Evolutionary conservation across 2,329 filamentous ascomycete genomes (phyloP), one percentile per base, ranked within the genome.

Genomic region (Apiospora phragmitis): DNA sequence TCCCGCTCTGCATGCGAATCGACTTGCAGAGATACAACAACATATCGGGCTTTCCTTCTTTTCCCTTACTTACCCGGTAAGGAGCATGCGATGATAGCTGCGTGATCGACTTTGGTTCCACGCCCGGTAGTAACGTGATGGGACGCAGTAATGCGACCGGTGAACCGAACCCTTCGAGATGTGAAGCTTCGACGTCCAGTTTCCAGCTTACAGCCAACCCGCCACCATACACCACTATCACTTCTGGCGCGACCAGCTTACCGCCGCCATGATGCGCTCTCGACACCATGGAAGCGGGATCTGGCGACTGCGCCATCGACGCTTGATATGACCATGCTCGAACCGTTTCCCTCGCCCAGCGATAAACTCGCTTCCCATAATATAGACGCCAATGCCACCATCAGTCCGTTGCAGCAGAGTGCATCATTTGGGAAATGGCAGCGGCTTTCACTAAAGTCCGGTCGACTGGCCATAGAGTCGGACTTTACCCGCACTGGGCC

Each of bases 71-170:
- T 43, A 12, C 42, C 18, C 18, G n/a, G 11, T 9, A 5, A 9
- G 3, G 21, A 14, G 29, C 21, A 62, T 38, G 55, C 32, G 8
- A 62, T 62, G 55, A 14, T 38, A 38, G 55, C 29, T 38, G 32
- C 32, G 32, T 62, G 32, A 38, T 38, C 9, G 11, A 38, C 3
- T 62, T 32, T n/a, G 55, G 32, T 45, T 67, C 65, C 38, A 67
- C 65, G 38, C 41, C 59, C 38, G 71, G 42, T 75, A 74, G 73
- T 68, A 35, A 79, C 78, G 77, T 76, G 51, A 75, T 68, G 67
- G 70, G 59, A 71, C 68, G 75, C 75, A 79, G 79, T 79, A 78
- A 80, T 80, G 79, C 78, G 77, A 79, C 70, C 75, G 75, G 76
- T 72, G 76, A 74, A 72, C 72, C 76, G 73, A 72, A 67, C 68